Conservation (phyloP, 208 protist species). For the Leishmania lainsoni region DNA sequence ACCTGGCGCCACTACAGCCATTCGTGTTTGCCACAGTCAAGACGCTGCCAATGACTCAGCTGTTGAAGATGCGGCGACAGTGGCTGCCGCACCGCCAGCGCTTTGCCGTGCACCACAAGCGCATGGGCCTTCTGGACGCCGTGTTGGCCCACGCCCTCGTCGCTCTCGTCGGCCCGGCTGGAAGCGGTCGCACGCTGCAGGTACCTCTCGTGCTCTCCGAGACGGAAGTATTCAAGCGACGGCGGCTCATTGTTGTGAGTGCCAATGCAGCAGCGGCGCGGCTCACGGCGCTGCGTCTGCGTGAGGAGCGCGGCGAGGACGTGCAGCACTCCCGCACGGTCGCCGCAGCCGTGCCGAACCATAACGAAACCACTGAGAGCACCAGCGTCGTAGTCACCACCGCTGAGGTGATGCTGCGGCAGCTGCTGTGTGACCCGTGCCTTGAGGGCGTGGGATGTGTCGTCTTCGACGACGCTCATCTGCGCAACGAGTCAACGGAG, state of each 20-base stretch:
- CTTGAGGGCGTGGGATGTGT: constrained; percentile 75
- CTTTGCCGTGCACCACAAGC: constrained; percentile 76
- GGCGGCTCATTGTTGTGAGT: constrained; percentile 72
- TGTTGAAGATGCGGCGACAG: constrained; percentile 71
- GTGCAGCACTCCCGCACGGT: constrained; percentile 43
- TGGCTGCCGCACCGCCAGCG: constrained; percentile 89
- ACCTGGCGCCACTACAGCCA: constrained; percentile 66
- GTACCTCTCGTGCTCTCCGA: constrained; percentile 81
- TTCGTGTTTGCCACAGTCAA: constrained; percentile 53
- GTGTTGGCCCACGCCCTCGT: constrained; percentile 63
- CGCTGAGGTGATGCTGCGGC: constrained; percentile 77
- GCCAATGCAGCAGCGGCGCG: constrained; percentile 60
- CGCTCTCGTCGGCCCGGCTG: constrained; percentile 55
- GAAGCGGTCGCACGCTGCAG: constrained; percentile 77
- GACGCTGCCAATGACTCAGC: constrained; percentile 73
- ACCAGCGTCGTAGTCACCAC: constrained; percentile 80
- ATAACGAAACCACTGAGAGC: constrained; percentile 52
- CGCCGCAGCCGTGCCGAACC: constrained; percentile 41
- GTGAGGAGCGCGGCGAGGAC: constrained; percentile 88
- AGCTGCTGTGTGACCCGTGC: constrained; percentile 83
- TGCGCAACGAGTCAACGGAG: constrained; percentile 71
- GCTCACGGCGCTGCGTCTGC: constrained; percentile 67
- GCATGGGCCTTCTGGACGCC: constrained; percentile 71
- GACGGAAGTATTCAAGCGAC: constrained; percentile 80
- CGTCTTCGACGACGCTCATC: constrained; percentile 83